Conservation (phyloP, 345 rosid genomes). For the Aethionema arabicum region DNA sequence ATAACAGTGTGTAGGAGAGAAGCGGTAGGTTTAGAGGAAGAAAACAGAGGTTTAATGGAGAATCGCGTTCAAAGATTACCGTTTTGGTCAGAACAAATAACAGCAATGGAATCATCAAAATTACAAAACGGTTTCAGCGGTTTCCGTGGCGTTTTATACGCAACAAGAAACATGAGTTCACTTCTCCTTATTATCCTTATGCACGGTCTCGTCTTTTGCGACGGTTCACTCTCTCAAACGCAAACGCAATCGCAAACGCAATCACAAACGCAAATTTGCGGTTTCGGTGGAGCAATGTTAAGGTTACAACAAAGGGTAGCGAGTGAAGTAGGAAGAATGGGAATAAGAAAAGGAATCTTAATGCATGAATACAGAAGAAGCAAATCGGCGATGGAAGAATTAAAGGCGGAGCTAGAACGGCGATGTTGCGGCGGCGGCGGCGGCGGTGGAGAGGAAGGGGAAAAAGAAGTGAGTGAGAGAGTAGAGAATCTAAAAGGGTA, state of each 20-base stretch:
- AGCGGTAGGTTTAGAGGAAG: constrained; percentile 82
- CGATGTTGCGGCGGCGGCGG: constrained; percentile 35
- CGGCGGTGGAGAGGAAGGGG: constrained; percentile 32
- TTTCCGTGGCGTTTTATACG: constrained; percentile 75
- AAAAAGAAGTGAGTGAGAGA: constrained; percentile 47
- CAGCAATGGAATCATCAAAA: constrained; percentile 37
- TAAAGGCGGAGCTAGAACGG: constrained; percentile 57
- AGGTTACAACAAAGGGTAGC: constrained; percentile 62
- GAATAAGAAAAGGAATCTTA: constrained; percentile 50
- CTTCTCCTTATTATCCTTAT: constrained; percentile 59
- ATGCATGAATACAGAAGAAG: constrained; percentile 61
- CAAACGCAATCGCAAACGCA: constrained; percentile 28
- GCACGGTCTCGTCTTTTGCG: constrained; percentile 59
- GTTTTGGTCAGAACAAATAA: constrained; percentile 59
- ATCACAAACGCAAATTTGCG: constrained; percentile 40
- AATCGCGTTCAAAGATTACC: constrained; percentile 70
- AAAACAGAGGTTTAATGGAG: constrained; percentile 76
- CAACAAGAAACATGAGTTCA: constrained; percentile 68
- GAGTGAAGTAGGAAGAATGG: constrained; percentile 49
- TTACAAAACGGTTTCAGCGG: constrained; percentile 65
- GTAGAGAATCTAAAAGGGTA: constrained; percentile 54
- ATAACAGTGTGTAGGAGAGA: constrained; percentile 81
- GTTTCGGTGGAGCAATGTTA: constrained; percentile 53
- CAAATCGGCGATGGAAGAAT: constrained; percentile 59
- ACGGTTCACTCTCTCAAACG: constrained; percentile 26